A percentile compares a stretch with the other conserved stretches of the same genome.
phyloP scores from a whole-genome alignment of 2,329 filamentous ascomycete species.

The Cordyceps fumosorosea region DNA sequence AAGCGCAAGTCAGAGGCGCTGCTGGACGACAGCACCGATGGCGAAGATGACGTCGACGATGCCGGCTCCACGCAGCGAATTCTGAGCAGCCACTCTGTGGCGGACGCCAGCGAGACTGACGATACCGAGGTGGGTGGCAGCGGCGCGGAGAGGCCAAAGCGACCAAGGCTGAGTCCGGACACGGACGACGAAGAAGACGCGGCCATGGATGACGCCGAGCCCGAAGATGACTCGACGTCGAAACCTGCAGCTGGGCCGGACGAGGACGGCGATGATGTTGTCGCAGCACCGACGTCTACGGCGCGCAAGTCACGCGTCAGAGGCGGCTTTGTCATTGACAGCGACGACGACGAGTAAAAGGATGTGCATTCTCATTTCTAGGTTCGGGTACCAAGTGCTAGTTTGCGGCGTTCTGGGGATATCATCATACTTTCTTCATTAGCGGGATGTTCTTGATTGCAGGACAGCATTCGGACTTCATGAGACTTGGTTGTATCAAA shows the following conservation, averaged over 20 bases:
- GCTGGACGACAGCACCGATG: constrained; percentile 22
- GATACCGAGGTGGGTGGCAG: constrained; percentile 25
- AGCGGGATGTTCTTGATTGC: too few relatives aligned
- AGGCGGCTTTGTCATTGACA: constrained; percentile 52
- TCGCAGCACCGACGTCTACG: constrained; percentile 26
- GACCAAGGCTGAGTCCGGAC: constrained; percentile 28
- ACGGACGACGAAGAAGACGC: constrained; percentile 22
- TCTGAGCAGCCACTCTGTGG: constrained; percentile 20
- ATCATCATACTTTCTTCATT: too few relatives aligned
- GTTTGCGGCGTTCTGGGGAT: background rate
- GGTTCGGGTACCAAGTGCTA: background rate
- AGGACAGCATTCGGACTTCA: too few relatives aligned
- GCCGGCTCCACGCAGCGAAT: constrained; percentile 18
- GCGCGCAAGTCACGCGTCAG: constrained; percentile 38
- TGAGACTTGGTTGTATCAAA: too few relatives aligned
- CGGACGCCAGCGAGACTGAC: constrained; percentile 21
- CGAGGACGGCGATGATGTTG: constrained; percentile 36
- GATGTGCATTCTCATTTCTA: background rate
- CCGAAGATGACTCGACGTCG: constrained; percentile 16
- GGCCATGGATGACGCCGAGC: constrained; percentile 21
- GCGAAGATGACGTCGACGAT: constrained; percentile 20
- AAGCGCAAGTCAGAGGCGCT: constrained; percentile 24
- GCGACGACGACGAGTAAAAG: constrained; percentile 47
- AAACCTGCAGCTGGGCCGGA: constrained; percentile 11
- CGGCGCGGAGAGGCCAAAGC: constrained; percentile 31